Base-by-base conservation (phyloP, 139 green algal species). In the Coelastrella sp. region DNA sequence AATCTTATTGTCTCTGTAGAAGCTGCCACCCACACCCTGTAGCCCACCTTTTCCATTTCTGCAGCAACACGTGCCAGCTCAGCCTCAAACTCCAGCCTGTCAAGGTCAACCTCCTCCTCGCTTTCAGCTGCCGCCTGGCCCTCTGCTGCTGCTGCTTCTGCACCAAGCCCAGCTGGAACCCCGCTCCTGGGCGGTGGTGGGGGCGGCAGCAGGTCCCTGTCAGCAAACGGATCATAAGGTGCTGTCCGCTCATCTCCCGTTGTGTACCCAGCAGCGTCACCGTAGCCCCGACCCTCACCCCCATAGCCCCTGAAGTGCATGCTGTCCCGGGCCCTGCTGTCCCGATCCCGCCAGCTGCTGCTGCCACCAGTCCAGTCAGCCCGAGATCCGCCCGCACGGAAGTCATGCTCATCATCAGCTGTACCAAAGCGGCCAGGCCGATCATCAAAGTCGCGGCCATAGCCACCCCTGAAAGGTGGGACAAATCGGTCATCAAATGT, bases 61-160 rank as follows among this genome's bases (percentile, higher is more conserved):
- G 91, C 93, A 19, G 93, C 93, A 25, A 96, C 85, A 10, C 93
- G 85, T 58, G 94, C 90, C 86, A 96, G 89, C 91, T 96, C 94
- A 22, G 93, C 94, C 83, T 94, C 88, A 86, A 96, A 96, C 17
- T 93, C 95, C 60, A 93, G 87, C 7, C 94, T 78, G 85, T 96
- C 95, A 22, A 75, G 73, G 63, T 95, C 92, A 1, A 57, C 65
- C 22, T 93, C 92, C 59, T 92, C 88, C 22, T 92, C 86, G 25
- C 70, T 82, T 11, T 79, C 87, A 8, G 10, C 68, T 59, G 15
- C 66, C 15, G 57, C 63, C 15, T 61, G 60, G 11, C 35, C 59
- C 17, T 83, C 57, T 59, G 84, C 56, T 56, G 25, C 80, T 56
- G 87, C 72, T 17, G n/a, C 57, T 19, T 60, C 14, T 24, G 6